Base-by-base conservation (phyloP, 768 basidiomycete genomes). In the Naganishia vaughanmartiniae region DNA sequence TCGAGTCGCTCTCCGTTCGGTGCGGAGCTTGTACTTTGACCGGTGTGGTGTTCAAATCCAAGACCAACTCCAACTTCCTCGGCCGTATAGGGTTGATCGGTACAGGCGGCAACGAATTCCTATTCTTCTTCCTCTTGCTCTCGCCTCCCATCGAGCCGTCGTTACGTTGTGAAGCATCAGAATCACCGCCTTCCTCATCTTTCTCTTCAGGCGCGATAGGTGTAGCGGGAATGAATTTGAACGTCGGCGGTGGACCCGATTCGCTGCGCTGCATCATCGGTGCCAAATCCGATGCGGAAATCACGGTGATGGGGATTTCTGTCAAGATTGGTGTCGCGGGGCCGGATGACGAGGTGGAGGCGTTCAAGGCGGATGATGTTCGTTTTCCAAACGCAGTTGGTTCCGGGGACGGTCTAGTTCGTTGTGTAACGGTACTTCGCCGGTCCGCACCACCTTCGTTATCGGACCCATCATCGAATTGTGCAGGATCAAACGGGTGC, bases 201-300 rank as follows among this genome's bases (percentile, higher is more conserved):
- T 21, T 11, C 4, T 63, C 30, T n/a, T 42, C 60, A 15, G 60
- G 60, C 24, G 39, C 60, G 24, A 63, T 63, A 36, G 60, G 60
- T 30, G 60, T 63, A 10, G 60, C 60, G n/a, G 60, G 60, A 4
- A 63, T 63, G 14, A 63, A 42, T n/a, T 63, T 63, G 60, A 63
- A 63, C 42, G 60, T 63, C 31, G 60, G 60, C 60, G 60, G 39
- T 7, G 60, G 60, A 24, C 39, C 60, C 26, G 60, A 63, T 42
- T 63, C 60, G 42, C 39, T 63, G 2, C 39, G 26, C 24, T 63
- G 60, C 60, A 63, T 63, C 39, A 26, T 7, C 17, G 60, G 60
- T 34, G 60, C 60, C 21, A 42, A 42, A 28, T 63, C 39, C 26
- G 60, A 63, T 2, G 39, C 24, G 30, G n/a, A 36, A 42, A 45